Evolutionary conservation across 2,329 filamentous ascomycete genomes (phyloP), one percentile per base, ranked within the genome.

Genomic region (Trichophyton benhamiae): DNA sequence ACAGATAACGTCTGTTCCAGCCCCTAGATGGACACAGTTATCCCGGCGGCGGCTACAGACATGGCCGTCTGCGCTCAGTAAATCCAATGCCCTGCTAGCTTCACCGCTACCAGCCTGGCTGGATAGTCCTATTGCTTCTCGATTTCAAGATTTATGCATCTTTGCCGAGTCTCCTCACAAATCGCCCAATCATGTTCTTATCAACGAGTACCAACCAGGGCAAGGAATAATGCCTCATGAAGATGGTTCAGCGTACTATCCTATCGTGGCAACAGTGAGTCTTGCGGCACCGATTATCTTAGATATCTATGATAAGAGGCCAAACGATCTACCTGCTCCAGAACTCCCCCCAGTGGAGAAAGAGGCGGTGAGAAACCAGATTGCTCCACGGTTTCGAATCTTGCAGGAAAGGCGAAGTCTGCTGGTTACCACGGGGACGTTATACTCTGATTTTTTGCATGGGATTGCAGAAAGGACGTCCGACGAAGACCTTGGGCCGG

Each of bases 171-270:
- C 91, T 58, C 88, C 89, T 3, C 91, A 97, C 70, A 68, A 77
- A 17, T 79, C 78, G 3, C 89, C 92, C 2, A 99, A 97, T 68
- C 94, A 97, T 75, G 89, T 95, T 53, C 79, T 97, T 42, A 85
- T 97, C 67, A 99, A 99, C 70, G 91, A 96, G 72, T 99, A 97
- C 72, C 80, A 81, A 1, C 84, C 89, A 0, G 89, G 89, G 1
- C 83, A 96, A 65, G 92, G 92, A n/a, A 97, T 97, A 66, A 95
- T 96, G 89, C 86, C 91, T 55, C 92, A 97, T 72, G 94, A 96
- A 79, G 92, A 99, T 72, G 94, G 92, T 1, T 77, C 82, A 7
- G 89, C 92, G 8, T 99, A 99, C 71, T 82, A 88, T 70, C 88
- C 88, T 1, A 84, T 95, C 13, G 92, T 96, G 11, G 94, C 90